phyloP scores from a whole-genome alignment of 495 filamentous ascomycete species.

The Neurospora pannonica region DNA sequence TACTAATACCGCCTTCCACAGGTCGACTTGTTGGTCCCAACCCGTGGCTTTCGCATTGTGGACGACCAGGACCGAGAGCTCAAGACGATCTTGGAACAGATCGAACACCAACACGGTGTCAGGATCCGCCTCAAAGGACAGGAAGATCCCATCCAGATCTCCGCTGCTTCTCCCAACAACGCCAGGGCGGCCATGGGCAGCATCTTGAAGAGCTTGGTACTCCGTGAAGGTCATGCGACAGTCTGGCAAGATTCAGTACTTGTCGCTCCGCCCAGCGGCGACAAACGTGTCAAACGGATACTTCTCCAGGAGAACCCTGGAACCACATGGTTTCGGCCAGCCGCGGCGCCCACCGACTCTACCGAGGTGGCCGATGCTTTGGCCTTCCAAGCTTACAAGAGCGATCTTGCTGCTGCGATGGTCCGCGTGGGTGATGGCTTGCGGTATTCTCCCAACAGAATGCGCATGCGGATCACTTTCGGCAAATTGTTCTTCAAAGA shows the following conservation, averaged over 20 bases:
- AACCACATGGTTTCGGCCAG: constrained; percentile 1
- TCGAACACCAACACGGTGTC: constrained; percentile 2
- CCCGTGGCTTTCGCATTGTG: constrained; percentile 4
- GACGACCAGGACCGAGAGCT: constrained; percentile 9
- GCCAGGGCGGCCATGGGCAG: constrained; percentile 1
- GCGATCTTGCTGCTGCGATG: constrained; percentile 1
- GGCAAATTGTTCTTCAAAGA: constrained; percentile 42
- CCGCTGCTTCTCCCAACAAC: neutral
- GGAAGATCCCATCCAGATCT: constrained; percentile 2
- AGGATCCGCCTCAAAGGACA: constrained; percentile 1
- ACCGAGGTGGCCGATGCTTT: neutral
- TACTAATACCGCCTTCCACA: neutral
- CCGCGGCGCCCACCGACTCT: neutral
- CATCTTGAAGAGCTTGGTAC: neutral
- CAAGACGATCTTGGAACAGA: constrained; percentile 4
- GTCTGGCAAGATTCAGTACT: constrained; percentile 8
- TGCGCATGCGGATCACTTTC: constrained; percentile 46
- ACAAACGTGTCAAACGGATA: neutral
- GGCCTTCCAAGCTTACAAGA: constrained; percentile 4
- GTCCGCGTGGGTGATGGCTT: neutral
- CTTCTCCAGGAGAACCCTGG: constrained; percentile 1
- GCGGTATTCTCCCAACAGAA: constrained; percentile 11
- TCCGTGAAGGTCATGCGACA: constrained; percentile 2
- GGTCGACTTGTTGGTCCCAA: neutral
- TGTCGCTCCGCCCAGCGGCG: constrained; percentile 3